Percentiles rank a stretch among this genome's conserved stretches.
These are phyloP conservation scores for Leptographium lundbergii DNA, from an alignment of 2,329 filamentous ascomycete genomes.

Conservation along the genomic window DNA sequence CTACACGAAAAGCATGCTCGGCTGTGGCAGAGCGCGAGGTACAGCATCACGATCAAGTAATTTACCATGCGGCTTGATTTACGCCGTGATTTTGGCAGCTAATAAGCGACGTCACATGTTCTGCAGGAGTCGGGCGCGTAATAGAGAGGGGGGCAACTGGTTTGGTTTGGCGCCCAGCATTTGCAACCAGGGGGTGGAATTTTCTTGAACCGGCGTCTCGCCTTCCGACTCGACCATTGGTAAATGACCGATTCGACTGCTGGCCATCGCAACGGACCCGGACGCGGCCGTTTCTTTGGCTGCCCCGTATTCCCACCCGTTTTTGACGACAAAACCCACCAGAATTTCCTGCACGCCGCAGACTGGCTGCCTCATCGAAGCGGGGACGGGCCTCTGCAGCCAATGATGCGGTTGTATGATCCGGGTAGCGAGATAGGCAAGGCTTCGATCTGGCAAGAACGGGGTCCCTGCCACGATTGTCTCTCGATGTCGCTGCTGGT, in stretches of 20 bases:
- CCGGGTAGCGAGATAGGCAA: neutral
- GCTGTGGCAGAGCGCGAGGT: neutral
- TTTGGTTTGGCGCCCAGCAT: neutral
- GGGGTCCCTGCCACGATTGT: neutral
- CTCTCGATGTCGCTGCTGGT: neutral
- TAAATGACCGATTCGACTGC: neutral
- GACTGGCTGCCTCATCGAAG: neutral
- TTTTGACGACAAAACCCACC: neutral
- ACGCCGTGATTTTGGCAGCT: neutral
- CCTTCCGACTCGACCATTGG: neutral
- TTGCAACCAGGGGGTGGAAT: neutral
- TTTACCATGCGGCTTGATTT: neutral
- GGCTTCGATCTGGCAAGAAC: neutral
- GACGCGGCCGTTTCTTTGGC: neutral
- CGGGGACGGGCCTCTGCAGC: neutral
- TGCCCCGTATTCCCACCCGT: neutral
- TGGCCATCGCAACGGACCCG: neutral
- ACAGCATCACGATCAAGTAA: neutral
- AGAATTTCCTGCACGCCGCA: neutral
- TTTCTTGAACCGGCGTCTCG: neutral
- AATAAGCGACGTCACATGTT: neutral
- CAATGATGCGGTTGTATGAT: neutral
- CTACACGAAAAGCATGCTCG: neutral
- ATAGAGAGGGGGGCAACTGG: neutral
- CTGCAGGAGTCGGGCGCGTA: neutral